phyloP scores from a whole-genome alignment of 768 basidiomycete genomes.

The Agaricus subrufescens region DNA sequence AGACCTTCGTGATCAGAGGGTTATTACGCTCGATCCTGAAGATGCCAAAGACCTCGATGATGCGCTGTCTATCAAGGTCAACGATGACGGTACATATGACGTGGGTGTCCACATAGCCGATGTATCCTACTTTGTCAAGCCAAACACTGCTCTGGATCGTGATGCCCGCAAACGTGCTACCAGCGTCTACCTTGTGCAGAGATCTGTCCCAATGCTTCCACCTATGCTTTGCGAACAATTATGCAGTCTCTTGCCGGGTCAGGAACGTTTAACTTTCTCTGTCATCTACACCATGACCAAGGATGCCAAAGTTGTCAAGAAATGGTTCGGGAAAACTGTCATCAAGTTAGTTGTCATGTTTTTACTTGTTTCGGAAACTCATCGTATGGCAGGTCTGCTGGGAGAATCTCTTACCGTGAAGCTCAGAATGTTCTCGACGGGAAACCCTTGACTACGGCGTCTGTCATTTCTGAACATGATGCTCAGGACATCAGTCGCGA shows the following conservation, averaged over 20 bases:
- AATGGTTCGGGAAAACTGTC: slow-evolving; percentile 92
- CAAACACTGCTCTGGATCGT: slow-evolving; percentile 95
- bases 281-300: slow-evolving; percentile 80
- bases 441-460: slow-evolving; percentile 45
- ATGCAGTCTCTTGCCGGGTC: slow-evolving; percentile 85
- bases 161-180: slow-evolving; percentile 97
- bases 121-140: slow-evolving; percentile 92
- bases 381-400: slow-evolving; percentile 57
- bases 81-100: slow-evolving; percentile 90
- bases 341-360: slow-evolving; percentile 56
- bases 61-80: slow-evolving; percentile 82
- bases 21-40: slow-evolving; percentile 93
- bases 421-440: slow-evolving; percentile 84
- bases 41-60: slow-evolving; percentile 93
- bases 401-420: slow-evolving; percentile 78
- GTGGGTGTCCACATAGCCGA: slow-evolving; percentile 96
- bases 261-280: slow-evolving; percentile 90
- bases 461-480: slow-evolving; percentile 54
- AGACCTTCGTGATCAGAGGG: slow-evolving; percentile 78
- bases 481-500: slow-evolving; percentile 67
- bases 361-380: slow-evolving; percentile 2
- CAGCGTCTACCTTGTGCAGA: slow-evolving; percentile 94
- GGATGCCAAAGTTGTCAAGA: slow-evolving; percentile 79
- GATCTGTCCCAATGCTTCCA: slow-evolving; percentile 96
- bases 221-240: slow-evolving; percentile 89